Evolutionary conservation across 2,329 filamentous ascomycete species (phyloP).

Genomic region (Pseudonectria foliicola): DNA sequence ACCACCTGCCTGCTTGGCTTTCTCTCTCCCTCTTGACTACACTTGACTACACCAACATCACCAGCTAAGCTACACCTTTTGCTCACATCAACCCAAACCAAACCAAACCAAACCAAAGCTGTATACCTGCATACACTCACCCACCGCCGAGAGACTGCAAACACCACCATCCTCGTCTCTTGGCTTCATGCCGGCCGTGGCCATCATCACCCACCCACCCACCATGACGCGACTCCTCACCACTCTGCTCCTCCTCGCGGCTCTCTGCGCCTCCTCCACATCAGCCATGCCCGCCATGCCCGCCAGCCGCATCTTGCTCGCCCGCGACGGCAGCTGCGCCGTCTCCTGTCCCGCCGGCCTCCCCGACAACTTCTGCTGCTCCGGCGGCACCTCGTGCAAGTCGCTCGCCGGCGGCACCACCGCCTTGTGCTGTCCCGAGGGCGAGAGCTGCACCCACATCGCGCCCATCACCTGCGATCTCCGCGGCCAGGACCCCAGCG

Average conservation of each 20-base stretch:
- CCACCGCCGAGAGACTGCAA: too few relatives aligned
- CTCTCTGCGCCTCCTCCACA: constrained; percentile 29
- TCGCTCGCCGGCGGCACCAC: constrained; percentile 58
- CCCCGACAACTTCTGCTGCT: constrained; percentile 62
- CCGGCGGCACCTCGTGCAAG: constrained; percentile 45
- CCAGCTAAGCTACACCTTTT: too few relatives aligned
- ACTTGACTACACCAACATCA: too few relatives aligned
- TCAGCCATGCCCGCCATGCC: constrained; percentile 34
- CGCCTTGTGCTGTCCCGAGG: constrained; percentile 62
- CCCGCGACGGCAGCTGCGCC: constrained; percentile 43
- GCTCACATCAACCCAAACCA: too few relatives aligned
- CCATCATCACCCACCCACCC: too few relatives aligned
- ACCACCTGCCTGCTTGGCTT: too few relatives aligned
- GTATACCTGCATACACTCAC: too few relatives aligned
- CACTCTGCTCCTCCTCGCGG: constrained; percentile 32
- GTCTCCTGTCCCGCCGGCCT: constrained; percentile 48
- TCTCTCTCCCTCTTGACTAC: too few relatives aligned
- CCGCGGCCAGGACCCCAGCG: constrained; percentile 49
- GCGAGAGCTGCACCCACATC: constrained; percentile 52
- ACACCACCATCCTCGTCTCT: not conserved
- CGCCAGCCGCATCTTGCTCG: constrained; percentile 32
- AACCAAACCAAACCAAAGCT: too few relatives aligned
- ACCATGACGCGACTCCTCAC: constrained; percentile 12
- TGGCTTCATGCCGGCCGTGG: constrained; percentile 2
- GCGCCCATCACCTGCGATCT: constrained; percentile 59